Evolutionary conservation across 345 rosid species (phyloP), one percentile per base, ranked within the genome.

Genomic region (Odontarrhena argentea): DNA sequence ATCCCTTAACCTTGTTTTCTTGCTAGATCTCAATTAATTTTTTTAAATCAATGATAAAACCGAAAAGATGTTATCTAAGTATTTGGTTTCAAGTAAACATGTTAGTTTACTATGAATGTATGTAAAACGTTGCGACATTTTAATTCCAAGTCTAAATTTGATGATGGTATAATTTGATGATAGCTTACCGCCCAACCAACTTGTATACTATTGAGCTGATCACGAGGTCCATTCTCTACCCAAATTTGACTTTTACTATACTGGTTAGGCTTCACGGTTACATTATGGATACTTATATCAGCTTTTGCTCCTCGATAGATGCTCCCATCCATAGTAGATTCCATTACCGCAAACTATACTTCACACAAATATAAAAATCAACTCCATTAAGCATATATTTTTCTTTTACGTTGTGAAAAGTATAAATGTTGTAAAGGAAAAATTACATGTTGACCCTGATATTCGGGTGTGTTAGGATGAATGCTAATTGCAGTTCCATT

Each of bases 111-210:
- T 28, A 28, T 28, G 32, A 28, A 28, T 28, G 32, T 28, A 28
- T 28, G 4, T 2, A 28, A 28, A 28, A 28, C 3, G 3, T 3
- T 28, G 5, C 32, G 5, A 28, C 32, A 2, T 28, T 3, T 32
- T 4, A 26, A 5, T 12, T 57, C 9, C 15, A 45, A 11, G 4
- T 4, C 9, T 30, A 26, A n/a, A 52, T 45, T 8, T 9, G 4
- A 30, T 32, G 54, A 34, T 34, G 13, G 9, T 61, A 13, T 9
- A 4, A 14, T 37, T 37, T 7, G 8, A 48, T 14, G 9, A 0
- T 5, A 14, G 47, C 55, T 6, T 65, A 70, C 75, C 36, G 66
- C 30, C 71, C 75, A 68, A 26, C 67, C 52, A 42, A 32, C 63
- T 56, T 72, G 70, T 37, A 63, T 40, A 40, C 64, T 65, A 38